These are phyloP conservation scores for Casaregolazyma suthepensis DNA, from an alignment of 1,139 yeast species.

Conservation along the genomic window DNA sequence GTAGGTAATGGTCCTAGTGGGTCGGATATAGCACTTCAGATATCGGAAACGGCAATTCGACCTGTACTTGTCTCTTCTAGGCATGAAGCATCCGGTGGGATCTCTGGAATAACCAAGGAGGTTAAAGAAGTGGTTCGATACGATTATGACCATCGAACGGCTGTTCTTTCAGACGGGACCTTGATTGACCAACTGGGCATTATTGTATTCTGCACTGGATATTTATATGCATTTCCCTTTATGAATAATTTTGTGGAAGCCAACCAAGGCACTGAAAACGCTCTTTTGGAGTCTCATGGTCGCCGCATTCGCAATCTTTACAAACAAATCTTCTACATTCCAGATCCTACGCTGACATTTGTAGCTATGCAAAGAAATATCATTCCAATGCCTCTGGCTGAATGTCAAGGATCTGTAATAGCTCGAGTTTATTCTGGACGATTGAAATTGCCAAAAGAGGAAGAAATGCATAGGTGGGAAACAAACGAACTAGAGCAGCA, in stretches of 20 bases:
- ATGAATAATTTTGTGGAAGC: constrained; percentile 21
- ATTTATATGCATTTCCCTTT: constrained; percentile 45
- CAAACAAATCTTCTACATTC: constrained; percentile 46
- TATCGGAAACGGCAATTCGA: constrained; percentile 36
- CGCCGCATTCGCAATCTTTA: constrained; percentile 45
- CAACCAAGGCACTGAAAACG: constrained; percentile 13
- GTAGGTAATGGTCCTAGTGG: constrained; percentile 64
- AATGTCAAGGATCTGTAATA: constrained; percentile 51
- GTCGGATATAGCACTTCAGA: constrained; percentile 50
- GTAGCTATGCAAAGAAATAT: constrained; percentile 48
- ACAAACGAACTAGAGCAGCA: constrained; percentile 30
- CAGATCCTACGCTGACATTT: constrained; percentile 53
- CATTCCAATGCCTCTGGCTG: constrained; percentile 55
- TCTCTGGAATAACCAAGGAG: constrained; percentile 8
- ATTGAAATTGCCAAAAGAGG: constrained; percentile 39
- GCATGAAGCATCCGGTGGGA: constrained; percentile 8
- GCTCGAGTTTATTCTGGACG: constrained; percentile 51
- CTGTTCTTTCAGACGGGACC: constrained; percentile 17
- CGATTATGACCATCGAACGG: constrained; percentile 10
- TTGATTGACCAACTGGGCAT: constrained; percentile 37
- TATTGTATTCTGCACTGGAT: constrained; percentile 63
- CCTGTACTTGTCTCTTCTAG: constrained; percentile 44
- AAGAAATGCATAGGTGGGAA: constrained; percentile 41
- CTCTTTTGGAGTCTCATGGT: constrained; percentile 40
- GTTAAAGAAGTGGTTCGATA: constrained; percentile 13